Evolutionary conservation across 2,329 filamentous ascomycete species (phyloP), one percentile per base, ranked within the genome.

Genomic region (Sarocladiaceae sp.): DNA sequence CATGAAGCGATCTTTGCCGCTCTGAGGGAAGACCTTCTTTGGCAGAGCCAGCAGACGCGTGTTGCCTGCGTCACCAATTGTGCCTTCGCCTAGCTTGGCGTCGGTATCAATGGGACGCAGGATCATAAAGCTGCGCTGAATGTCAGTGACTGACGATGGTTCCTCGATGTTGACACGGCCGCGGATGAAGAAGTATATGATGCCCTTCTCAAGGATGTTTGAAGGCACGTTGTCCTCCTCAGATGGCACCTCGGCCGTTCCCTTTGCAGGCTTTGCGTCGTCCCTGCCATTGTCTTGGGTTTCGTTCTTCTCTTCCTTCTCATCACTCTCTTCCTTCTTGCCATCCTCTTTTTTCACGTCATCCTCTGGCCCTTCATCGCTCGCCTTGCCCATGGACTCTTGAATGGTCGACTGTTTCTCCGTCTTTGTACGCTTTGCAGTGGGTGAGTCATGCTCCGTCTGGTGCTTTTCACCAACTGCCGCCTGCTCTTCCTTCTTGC

Each of bases 171-270:
- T 78, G 29, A 95, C 86, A 11, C 88, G 82, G 6, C 81, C 80
- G 15, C 89, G 82, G 55, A 85, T 83, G 69, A 95, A 94, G 73
- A 95, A 95, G 70, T 95, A 95, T 53, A 95, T 82, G 53, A 93
- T 76, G 3, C 89, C 89, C 56, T 93, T 95, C 58, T 96, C 89
- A 2, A 94, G 72, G 19, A 95, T 80, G 41, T 55, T 73, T 1
- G 74, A 69, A 0, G 71, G 66, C 1, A 69, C 53, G 13, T 55
- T 40, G 3, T 47, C 41, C 20, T 60, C 63, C 39, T 52, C 24
- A 2, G 46, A 45, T 15, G 50, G 50, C 12, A 52, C 35, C 1
- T 54, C 46, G 1, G 57, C 54, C 18, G 23, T 29, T 15, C 37
- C 37, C 10, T 41, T 41, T 5, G 37, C 26, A 27, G 4, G 23